Base-by-base conservation (phyloP, 495 filamentous ascomycete species). In the Trichodelitschia bisporula region DNA sequence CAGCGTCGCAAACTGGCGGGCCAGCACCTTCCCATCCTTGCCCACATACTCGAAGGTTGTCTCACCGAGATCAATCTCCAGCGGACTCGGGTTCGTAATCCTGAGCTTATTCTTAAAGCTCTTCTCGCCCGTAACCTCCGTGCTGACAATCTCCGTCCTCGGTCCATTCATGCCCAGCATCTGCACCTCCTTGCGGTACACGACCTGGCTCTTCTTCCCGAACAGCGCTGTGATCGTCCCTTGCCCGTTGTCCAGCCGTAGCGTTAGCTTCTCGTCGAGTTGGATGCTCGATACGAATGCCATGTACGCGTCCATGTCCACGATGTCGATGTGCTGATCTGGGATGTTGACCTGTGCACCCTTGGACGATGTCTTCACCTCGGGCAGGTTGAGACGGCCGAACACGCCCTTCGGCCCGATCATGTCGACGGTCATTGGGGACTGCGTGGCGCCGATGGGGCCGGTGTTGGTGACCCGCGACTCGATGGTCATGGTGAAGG, bases 11-110 rank as follows among this genome's bases (percentile, higher is more conserved):
- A 9, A 10, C 6, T 8, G 8, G 8, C 16, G 9, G 9, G 27
- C 8, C 11, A 53, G 26, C 27, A 38, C 28, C 12, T 27, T 32
- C 28, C 37, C 40, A 3, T 38, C 12, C 4, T 18, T 33, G 26
- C 37, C 36, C 13, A 25, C 37, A 15, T 51, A 43, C 27, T 46
- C 40, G 30, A 47, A 48, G 2, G 32, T 31, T 29, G 42, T 43
- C 12, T 26, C 29, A n/a, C 49, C 48, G 36, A 51, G 36, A 30
- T 38, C 41, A 4, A 51, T 40, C 32, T 51, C 48, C 2, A 49
- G 20, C 1, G 44, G 42, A 15, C 35, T 40, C 5, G 42, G 46
- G 28, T 53, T 53, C 15, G 10, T 18, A 1, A 47, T 29, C 27
- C 27, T 31, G 19, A 52, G 13, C 5, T 15, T 33, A 4, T 40